These are phyloP conservation scores for Heliophila coronopifolia DNA, from an alignment of 441 rosid genomes.

Conservation along the genomic window DNA sequence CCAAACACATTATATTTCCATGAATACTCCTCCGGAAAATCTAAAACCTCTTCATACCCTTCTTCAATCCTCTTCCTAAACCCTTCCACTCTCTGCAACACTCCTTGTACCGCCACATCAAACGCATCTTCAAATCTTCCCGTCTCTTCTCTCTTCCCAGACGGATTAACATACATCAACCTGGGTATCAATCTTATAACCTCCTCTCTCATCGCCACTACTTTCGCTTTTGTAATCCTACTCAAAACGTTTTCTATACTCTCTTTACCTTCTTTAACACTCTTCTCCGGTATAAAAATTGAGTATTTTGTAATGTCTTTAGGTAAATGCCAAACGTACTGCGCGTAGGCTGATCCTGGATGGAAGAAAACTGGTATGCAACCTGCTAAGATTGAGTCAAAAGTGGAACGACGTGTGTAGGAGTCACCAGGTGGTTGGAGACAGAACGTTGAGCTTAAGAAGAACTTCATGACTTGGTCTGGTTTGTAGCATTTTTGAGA, in stretches of 20 bases:
- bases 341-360: constrained; percentile 78
- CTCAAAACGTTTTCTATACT: constrained; percentile 47
- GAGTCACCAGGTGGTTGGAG: constrained; percentile 84
- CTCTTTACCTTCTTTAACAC: constrained; percentile 41
- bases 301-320: constrained; percentile 50
- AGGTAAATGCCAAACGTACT: constrained; percentile 78
- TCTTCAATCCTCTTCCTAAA: constrained; percentile 34
- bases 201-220: constrained; percentile 50
- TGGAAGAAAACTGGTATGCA: constrained; percentile 93
- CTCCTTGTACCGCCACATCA: constrained; percentile 56
- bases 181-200: constrained; percentile 57
- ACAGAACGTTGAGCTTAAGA: constrained; percentile 60
- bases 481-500: constrained; percentile 51
- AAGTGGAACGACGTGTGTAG: constrained; percentile 65
- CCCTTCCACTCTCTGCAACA: constrained; percentile 44
- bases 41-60: constrained; percentile 33
- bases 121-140: constrained; percentile 65
- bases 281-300: constrained; percentile 48
- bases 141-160: constrained; percentile 25
- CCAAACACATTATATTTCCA: constrained; percentile 69
- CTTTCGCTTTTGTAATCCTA: constrained; percentile 34
- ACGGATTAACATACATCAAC: constrained; percentile 57
- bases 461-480: constrained; percentile 42
- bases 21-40: constrained; percentile 37
- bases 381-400: constrained; percentile 77